These are phyloP conservation scores for Tephrocybe sp. DNA, from an alignment of 768 basidiomycete species.

Conservation along the genomic window DNA sequence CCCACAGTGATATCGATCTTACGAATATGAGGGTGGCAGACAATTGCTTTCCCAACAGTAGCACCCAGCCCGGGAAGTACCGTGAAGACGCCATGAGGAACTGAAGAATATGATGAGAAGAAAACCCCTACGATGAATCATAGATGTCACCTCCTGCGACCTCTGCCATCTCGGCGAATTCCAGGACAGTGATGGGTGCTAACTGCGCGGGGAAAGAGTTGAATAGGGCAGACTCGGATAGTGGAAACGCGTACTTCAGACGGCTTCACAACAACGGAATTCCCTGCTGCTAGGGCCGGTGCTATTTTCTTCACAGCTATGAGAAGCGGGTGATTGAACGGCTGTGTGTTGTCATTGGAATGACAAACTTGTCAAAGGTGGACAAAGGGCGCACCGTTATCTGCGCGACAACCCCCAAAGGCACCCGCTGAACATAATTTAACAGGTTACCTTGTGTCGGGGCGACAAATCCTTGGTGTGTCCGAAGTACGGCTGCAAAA, in stretches of 20 bases:
- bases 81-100: slow-evolving; percentile 74
- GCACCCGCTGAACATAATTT: slow-evolving; percentile 78
- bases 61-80: slow-evolving; percentile 74
- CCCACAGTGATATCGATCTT: slow-evolving; percentile 86
- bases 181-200: slow-evolving; percentile 77
- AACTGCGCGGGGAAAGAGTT: slow-evolving; percentile 32
- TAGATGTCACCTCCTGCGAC: slow-evolving; percentile 59
- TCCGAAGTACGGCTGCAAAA: slow-evolving; percentile 72
- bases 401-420: slow-evolving; percentile 87
- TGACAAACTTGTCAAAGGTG: not conserved
- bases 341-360: slow-evolving; percentile 37
- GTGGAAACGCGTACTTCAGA: slow-evolving; percentile 54
- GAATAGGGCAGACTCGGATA: too few relatives aligned
- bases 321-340: slow-evolving; percentile 88
- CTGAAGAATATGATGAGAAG: slow-evolving; percentile 34
- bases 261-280: slow-evolving; percentile 81
- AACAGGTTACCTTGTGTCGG: slow-evolving; percentile 80
- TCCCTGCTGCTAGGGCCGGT: slow-evolving; percentile 82
- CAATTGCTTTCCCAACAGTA: slow-evolving; percentile 63
- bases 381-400: slow-evolving; percentile 60
- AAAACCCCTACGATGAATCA: not conserved
- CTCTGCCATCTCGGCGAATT: slow-evolving; percentile 66
- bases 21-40: slow-evolving; percentile 62
- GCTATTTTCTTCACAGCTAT: slow-evolving; percentile 90
- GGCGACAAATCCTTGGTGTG: slow-evolving; percentile 65